Conservation (phyloP, 139 green algal genomes). For the Pedinophyceae sp. region DNA sequence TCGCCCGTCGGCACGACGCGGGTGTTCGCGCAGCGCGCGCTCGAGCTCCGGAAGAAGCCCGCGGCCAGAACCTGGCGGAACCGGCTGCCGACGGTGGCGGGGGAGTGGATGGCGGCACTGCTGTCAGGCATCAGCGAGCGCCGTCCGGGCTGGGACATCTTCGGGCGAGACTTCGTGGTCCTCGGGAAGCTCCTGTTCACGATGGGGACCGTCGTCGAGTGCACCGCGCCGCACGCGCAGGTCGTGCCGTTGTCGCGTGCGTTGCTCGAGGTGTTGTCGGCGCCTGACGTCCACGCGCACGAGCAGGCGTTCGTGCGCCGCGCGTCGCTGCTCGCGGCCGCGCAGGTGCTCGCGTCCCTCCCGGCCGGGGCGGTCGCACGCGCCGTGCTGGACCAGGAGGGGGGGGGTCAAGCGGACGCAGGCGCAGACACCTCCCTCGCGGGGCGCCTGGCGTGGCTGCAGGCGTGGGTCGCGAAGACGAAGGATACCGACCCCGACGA, state of each 20-base stretch:
- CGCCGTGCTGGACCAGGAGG: slow-evolving; percentile 13
- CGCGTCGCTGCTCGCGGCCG: slow-evolving; percentile 34
- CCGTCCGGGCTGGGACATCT: slow-evolving; percentile 62
- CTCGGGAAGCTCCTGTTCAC: slow-evolving; percentile 48
- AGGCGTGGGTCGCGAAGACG: slow-evolving; percentile 11
- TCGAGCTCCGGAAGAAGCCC: slow-evolving; percentile 1
- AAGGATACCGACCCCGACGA: slow-evolving; percentile 18
- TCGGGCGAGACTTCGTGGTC: slow-evolving; percentile 45
- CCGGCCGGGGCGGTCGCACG: slow-evolving; percentile 28
- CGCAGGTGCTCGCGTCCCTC: slow-evolving; percentile 27
- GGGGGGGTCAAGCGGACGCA: neutral
- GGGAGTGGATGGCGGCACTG: slow-evolving; percentile 15
- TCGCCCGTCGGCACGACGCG: too few relatives aligned
- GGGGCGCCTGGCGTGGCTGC: slow-evolving; percentile 33
- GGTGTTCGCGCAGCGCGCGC: too few relatives aligned
- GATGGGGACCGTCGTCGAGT: slow-evolving; percentile 31
- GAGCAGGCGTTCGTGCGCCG: slow-evolving; percentile 46
- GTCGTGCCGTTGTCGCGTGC: slow-evolving; percentile 28
- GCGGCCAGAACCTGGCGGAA: too few relatives aligned
- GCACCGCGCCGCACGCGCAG: too few relatives aligned
- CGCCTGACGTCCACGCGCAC: slow-evolving; percentile 31
- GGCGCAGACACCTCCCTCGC: slow-evolving; percentile 17
- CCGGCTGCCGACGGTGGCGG: slow-evolving; percentile 2
- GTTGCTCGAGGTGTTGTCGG: slow-evolving; percentile 45
- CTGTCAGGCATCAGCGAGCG: slow-evolving; percentile 12